Percentiles rank a stretch among this genome's conserved stretches.
phyloP scores from a whole-genome alignment of 805 yeast species.

The Yarrowia divulgata region DNA sequence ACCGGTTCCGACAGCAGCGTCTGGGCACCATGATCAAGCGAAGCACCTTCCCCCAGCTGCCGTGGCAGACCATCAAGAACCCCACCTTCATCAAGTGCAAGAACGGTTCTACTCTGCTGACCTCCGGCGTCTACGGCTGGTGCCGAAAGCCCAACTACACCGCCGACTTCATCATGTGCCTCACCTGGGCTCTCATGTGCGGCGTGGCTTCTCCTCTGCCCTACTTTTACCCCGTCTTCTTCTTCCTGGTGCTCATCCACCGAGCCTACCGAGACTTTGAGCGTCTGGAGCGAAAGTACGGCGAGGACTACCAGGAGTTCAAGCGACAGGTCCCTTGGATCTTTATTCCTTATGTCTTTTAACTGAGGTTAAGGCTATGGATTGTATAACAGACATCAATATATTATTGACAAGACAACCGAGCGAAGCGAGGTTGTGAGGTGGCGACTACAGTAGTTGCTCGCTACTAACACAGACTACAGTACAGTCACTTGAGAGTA shows the following conservation, averaged over 20 bases:
- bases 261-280: slow-evolving; percentile 87
- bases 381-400: slow-evolving; percentile 31
- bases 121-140: slow-evolving; percentile 93
- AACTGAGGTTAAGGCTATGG: neutral
- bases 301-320: slow-evolving; percentile 91
- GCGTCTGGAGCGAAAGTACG: slow-evolving; percentile 87
- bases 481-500: too few relatives aligned
- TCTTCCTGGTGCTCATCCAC: slow-evolving; percentile 84
- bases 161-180: slow-evolving; percentile 87
- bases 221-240: slow-evolving; percentile 94
- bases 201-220: slow-evolving; percentile 90
- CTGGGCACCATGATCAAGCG: slow-evolving; percentile 80
- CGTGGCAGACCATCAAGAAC: slow-evolving; percentile 78
- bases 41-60: slow-evolving; percentile 92
- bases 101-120: slow-evolving; percentile 81
- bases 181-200: slow-evolving; percentile 91
- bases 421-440: too few relatives aligned
- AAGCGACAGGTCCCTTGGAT: slow-evolving; percentile 86
- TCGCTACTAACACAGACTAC: too few relatives aligned
- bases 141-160: slow-evolving; percentile 96
- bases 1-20: slow-evolving; percentile 76
- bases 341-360: slow-evolving; percentile 87
- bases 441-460: too few relatives aligned
- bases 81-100: slow-evolving; percentile 86
- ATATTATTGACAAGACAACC: neutral